These are phyloP conservation scores for Lycium barbarum DNA, from an alignment of 257 asterid genomes.

Conservation along the genomic window DNA sequence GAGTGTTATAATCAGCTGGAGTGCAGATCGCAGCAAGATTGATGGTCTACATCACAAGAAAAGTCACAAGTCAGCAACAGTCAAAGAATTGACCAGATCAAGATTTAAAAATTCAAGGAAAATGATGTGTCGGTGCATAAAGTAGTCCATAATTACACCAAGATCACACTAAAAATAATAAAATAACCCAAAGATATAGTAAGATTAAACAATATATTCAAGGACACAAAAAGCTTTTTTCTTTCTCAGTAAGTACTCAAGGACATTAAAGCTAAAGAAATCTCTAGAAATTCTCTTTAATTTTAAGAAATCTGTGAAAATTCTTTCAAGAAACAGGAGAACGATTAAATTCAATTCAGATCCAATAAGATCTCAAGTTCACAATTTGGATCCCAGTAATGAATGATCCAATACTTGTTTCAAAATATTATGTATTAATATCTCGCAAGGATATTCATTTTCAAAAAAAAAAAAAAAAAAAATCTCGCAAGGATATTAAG, in stretches of 20 bases:
- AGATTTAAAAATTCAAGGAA: background rate
- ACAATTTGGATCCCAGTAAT: background rate
- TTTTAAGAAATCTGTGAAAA: background rate
- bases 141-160: conserved; percentile 19
- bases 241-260: background rate
- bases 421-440: background rate
- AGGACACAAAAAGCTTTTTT: background rate
- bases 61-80: background rate
- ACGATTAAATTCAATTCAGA: conserved; percentile 18
- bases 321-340: background rate
- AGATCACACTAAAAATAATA: background rate
- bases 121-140: conserved; percentile 17
- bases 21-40: conserved; percentile 98
- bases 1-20: conserved; percentile 92
- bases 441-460: background rate
- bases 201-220: background rate
- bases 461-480: too few species aligned
- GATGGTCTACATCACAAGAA: conserved; percentile 51
- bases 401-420: background rate
- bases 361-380: conserved; percentile 34
- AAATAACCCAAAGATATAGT: background rate
- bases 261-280: background rate
- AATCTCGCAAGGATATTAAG: background rate
- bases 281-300: background rate
- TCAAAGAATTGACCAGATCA: conserved; percentile 11